phyloP scores from a whole-genome alignment of 352 stramenopile species.

The Globisporangium splendens region DNA sequence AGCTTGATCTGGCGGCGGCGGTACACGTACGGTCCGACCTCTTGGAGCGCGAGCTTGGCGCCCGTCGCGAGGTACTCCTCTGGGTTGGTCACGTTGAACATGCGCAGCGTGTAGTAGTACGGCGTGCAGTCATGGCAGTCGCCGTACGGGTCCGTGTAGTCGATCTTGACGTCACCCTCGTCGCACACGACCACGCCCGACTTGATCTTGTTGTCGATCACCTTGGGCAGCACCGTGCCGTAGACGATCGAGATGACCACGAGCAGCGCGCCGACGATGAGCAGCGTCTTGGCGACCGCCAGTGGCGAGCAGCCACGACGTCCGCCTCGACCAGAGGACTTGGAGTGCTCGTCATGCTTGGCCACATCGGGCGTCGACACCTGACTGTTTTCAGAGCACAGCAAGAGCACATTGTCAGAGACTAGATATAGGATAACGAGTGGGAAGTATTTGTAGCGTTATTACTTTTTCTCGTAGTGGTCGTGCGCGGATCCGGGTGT shows the following conservation, averaged over 20 bases:
- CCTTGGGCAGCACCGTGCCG: conserved; percentile 24
- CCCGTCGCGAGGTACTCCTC: conserved; percentile 25
- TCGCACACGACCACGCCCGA: conserved; percentile 35
- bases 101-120: conserved; percentile 42
- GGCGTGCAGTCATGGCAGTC: conserved; percentile 50
- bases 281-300: conserved; percentile 21
- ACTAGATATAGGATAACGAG: neutral
- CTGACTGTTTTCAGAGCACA: no score
- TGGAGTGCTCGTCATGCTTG: no score
- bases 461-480: conserved; percentile 9
- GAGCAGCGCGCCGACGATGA: conserved; percentile 27
- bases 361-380: no score
- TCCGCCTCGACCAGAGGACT: neutral
- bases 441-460: neutral
- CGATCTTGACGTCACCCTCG: conserved; percentile 21
- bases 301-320: conserved; percentile 21
- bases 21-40: conserved; percentile 29
- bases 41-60: conserved; percentile 19
- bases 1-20: conserved; percentile 27
- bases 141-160: conserved; percentile 43
- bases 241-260: conserved; percentile 34
- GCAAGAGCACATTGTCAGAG: no score
- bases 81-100: conserved; percentile 27
- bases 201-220: conserved; percentile 37
- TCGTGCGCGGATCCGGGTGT: conserved; percentile 4